Base-by-base conservation (phyloP, 257 asterid genomes). In the Capsicum baccatum region DNA sequence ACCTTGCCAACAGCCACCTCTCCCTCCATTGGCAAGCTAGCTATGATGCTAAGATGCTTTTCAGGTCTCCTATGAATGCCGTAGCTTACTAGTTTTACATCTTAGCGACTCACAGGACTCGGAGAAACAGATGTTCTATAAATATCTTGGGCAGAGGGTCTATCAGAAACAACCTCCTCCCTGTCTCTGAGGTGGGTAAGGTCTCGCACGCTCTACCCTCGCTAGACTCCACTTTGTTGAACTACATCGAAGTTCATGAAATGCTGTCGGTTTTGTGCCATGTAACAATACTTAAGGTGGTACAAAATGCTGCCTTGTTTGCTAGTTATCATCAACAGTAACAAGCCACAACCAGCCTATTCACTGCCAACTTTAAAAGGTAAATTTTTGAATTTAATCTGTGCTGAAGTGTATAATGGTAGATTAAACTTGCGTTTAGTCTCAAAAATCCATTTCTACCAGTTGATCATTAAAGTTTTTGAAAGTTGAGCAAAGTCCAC, bases 321-420 rank as follows among this genome's bases (percentile, higher is more conserved):
- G 84, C 86, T 85, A 85, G 82, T 84, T 91, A 44, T 79, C 89
- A 17, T 63, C 89, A 50, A 83, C 91, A 59, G 47, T 86, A 50
- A 67, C 59, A 55, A 13, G 21, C 76, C 54, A 68, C 92, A 19
- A 88, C 81, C 87, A 67, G 85, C 78, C 21, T 14, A 85, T 35
- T 92, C 97, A 35, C 88, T 92, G 86, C 89, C 97, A 79, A 83
- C 89, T 87, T 91, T 90, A 3, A 91, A 87, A 87, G 95, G 96
- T 93, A 84, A 79, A 47, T 87, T 86, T 83, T 47, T 62, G 5
- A 19, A 33, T 56, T 48, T 71, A 80, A 33, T 9, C 14, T 56
- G 9, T 80, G 64, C 63, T 67, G 44, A 56, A n/a, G 66, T 78
- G 6, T 26, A 11, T 2, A 26, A 64, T 0, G 17, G 71, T 14